Evolutionary conservation across 2,329 filamentous ascomycete species (phyloP).

Genomic region (Penicillium sp.): DNA sequence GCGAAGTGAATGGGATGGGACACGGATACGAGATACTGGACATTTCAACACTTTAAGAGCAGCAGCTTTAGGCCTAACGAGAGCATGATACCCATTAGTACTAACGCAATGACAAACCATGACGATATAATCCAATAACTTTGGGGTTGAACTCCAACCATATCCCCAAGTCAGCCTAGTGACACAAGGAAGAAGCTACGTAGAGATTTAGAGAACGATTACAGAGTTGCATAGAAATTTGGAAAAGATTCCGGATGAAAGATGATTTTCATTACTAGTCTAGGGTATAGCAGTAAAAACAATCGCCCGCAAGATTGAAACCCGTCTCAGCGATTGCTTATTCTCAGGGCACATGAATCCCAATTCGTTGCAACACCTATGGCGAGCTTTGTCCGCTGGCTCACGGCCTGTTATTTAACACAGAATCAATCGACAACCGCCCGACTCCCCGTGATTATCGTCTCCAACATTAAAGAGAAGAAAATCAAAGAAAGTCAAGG

Average conservation of each 20-base stretch:
- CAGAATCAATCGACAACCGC: background rate
- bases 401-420: too few species aligned
- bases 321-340: too few species aligned
- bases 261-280: too few species aligned
- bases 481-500: conserved; percentile 39
- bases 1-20: background rate
- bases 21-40: background rate
- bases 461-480: conserved; percentile 52
- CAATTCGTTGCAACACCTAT: too few species aligned
- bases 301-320: too few species aligned
- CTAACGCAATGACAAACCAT: background rate
- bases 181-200: too few species aligned
- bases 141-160: background rate
- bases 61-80: background rate
- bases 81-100: conserved; percentile 1
- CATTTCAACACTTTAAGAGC: background rate
- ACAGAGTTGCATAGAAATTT: background rate
- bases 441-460: background rate
- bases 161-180: too few species aligned
- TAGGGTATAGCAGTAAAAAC: too few species aligned
- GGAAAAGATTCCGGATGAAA: too few species aligned
- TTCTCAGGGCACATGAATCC: too few species aligned
- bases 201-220: too few species aligned
- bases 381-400: too few species aligned
- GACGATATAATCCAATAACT: background rate